These are phyloP conservation scores for Gymnopilus junonius DNA, from an alignment of 768 basidiomycete species.

Conservation along the genomic window DNA sequence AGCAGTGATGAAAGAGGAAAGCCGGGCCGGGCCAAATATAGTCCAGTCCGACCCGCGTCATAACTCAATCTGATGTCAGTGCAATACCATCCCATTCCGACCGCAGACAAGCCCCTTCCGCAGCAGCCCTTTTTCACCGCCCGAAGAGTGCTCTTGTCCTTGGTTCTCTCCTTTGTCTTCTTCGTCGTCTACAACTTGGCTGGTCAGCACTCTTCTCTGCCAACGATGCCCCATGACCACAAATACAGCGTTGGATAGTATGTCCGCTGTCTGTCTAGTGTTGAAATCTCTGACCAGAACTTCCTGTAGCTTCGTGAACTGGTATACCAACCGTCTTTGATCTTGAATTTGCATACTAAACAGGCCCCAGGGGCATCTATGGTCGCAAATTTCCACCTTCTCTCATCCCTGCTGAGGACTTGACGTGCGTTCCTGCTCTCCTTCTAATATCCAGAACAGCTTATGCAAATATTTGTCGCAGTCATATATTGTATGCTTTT, in stretches of 20 bases:
- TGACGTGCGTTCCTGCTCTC: constrained; percentile 65
- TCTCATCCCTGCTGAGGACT: constrained; percentile 77
- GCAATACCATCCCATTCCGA: not conserved
- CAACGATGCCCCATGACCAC: constrained; percentile 45
- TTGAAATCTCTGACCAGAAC: constrained; percentile 7
- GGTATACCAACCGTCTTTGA: constrained; percentile 41
- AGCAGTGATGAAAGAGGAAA: not conserved
- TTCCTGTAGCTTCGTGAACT: constrained; percentile 71
- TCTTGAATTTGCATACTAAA: not conserved
- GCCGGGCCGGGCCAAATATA: not conserved
- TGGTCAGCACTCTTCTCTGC: not conserved
- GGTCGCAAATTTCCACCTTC: constrained; percentile 91
- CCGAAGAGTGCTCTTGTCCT: not conserved
- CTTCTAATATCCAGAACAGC: constrained; percentile 10
- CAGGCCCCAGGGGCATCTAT: constrained; percentile 81
- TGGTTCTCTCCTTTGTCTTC: not conserved
- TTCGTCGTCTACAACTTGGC: not conserved
- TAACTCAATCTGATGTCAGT: not conserved
- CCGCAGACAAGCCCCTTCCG: not conserved
- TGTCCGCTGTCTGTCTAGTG: constrained; percentile 35
- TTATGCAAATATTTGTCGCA: constrained; percentile 27
- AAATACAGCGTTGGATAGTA: constrained; percentile 86
- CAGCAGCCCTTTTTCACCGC: not conserved
- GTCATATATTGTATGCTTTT: constrained; percentile 92
- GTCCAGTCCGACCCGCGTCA: not conserved